Evolutionary conservation across 306 rosid species (phyloP).

Genomic region (Pachyrhizus erosus): DNA sequence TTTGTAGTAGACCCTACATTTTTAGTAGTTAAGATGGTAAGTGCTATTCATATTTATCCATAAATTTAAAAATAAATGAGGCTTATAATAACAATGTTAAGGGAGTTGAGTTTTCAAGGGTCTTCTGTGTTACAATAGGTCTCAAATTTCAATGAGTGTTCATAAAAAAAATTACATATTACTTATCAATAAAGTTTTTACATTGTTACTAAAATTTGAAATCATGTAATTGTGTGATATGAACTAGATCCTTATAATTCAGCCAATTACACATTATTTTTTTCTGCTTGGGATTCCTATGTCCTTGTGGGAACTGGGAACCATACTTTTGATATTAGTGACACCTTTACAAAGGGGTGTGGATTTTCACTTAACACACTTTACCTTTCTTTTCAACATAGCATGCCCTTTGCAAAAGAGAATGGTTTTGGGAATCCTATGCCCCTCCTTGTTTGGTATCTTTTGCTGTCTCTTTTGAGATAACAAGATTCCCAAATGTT

Average conservation of each 20-base stretch:
- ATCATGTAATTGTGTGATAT: too few relatives aligned
- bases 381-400: constrained; percentile 55
- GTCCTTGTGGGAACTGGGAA: constrained; percentile 50
- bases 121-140: too few relatives aligned
- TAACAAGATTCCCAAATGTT: constrained; percentile 56
- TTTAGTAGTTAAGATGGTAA: not conserved
- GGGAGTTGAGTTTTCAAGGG: too few relatives aligned
- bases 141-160: too few relatives aligned
- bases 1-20: not conserved
- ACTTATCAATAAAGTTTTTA: too few relatives aligned
- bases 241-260: too few relatives aligned
- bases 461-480: constrained; percentile 61
- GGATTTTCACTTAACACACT: constrained; percentile 55
- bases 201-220: too few relatives aligned
- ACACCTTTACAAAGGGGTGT: constrained; percentile 57
- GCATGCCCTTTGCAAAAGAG: constrained; percentile 57
- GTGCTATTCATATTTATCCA: not conserved
- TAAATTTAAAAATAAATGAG: too few relatives aligned
- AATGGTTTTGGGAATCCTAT: constrained; percentile 79
- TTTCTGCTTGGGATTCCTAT: constrained; percentile 76
- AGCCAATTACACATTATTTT: too few relatives aligned
- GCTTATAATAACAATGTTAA: too few relatives aligned
- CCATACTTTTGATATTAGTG: constrained; percentile 58
- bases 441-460: constrained; percentile 61
- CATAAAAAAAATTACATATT: too few relatives aligned